Percentiles rank a stretch among this genome's conserved stretches.
These are phyloP conservation scores for Boletellus deceptivus DNA, from an alignment of 1,284 basidiomycete genomes.

Conservation along the genomic window DNA sequence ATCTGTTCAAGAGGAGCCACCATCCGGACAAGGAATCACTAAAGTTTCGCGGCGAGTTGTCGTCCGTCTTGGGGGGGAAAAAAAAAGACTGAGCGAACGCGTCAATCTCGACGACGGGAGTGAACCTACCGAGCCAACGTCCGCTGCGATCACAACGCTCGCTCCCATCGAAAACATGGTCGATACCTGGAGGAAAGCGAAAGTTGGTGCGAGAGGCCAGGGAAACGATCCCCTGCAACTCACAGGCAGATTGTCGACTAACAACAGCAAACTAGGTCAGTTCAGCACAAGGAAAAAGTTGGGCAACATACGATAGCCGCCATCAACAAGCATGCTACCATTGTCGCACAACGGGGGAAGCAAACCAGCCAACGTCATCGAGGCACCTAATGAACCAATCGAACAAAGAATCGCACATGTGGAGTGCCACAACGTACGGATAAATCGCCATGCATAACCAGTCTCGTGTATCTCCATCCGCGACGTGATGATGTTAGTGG, in stretches of 20 bases:
- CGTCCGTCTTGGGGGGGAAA: constrained; percentile 66
- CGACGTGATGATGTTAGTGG: constrained; percentile 97
- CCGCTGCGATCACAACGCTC: constrained; percentile 89
- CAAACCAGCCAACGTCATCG: constrained; percentile 96
- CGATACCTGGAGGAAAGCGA: constrained; percentile 56
- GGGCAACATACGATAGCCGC: constrained; percentile 75
- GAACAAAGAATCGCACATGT: neutral
- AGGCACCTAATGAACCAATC: constrained; percentile 61
- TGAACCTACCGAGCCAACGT: constrained; percentile 82
- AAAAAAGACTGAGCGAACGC: neutral
- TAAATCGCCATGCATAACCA: constrained; percentile 91
- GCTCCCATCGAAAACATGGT: constrained; percentile 94
- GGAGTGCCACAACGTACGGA: constrained; percentile 51
- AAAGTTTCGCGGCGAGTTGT: constrained; percentile 92
- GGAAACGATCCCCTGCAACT: constrained; percentile 15
- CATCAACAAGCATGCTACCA: constrained; percentile 92
- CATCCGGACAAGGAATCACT: constrained; percentile 96
- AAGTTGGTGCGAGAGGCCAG: neutral
- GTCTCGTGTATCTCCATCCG: constrained; percentile 97
- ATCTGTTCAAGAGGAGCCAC: constrained; percentile 93
- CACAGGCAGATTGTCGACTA: constrained; percentile 91
- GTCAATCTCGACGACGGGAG: neutral
- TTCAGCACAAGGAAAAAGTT: neutral
- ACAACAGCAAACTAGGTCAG: constrained; percentile 5
- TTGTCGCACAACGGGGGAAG: constrained; percentile 95